Evolutionary conservation across 139 green algal species (phyloP).

Genomic region (Chlorokybus atmophyticus): DNA sequence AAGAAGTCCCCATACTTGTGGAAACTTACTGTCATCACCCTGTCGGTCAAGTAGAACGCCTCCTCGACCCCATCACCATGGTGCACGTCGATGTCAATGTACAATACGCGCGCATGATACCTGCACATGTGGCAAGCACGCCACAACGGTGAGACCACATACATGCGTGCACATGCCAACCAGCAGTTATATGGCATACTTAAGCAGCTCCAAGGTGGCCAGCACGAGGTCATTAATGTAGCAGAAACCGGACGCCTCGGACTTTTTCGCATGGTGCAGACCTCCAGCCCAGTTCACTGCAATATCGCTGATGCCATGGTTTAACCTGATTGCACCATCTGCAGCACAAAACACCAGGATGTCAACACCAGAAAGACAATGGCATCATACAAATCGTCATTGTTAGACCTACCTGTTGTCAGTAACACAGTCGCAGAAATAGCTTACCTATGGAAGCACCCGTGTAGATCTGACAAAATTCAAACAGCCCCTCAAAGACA

Average conservation of each 20-base stretch:
- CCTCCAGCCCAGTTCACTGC: constrained; percentile 96
- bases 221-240: constrained; percentile 97
- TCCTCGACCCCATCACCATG: constrained; percentile 96
- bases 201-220: constrained; percentile 92
- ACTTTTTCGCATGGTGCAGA: constrained; percentile 95
- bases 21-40: constrained; percentile 85
- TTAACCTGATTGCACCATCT: constrained; percentile 37
- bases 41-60: constrained; percentile 72
- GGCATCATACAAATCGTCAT: too few relatives aligned
- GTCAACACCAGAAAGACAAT: too few relatives aligned
- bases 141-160: too few relatives aligned
- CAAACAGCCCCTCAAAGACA: constrained; percentile 69
- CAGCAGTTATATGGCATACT: too few relatives aligned
- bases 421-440: too few relatives aligned
- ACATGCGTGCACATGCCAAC: too few relatives aligned
- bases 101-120: constrained; percentile 58
- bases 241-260: constrained; percentile 80
- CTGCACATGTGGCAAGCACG: too few relatives aligned
- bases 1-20: constrained; percentile 81
- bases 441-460: constrained; percentile 46
- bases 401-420: too few relatives aligned
- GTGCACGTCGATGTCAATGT: constrained; percentile 77
- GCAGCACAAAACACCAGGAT: too few relatives aligned
- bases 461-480: constrained; percentile 70
- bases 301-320: constrained; percentile 71